Percentiles rank a stretch among this genome's conserved stretches.
Evolutionary conservation across 1,284 basidiomycete species (phyloP).

Genomic region (Neolentinus lepideus): DNA sequence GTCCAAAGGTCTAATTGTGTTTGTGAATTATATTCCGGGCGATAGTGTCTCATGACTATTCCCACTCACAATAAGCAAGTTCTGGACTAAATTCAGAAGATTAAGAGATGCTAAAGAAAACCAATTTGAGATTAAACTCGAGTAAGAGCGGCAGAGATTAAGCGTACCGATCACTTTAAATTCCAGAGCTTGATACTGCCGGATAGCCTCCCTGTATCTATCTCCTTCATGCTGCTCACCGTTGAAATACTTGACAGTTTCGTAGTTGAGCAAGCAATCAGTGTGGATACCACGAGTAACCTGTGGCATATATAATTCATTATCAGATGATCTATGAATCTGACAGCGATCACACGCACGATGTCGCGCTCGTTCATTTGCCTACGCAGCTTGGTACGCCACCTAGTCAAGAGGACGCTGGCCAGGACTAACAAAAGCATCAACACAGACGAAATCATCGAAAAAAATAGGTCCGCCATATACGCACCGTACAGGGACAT

Average conservation of each 20-base stretch:
- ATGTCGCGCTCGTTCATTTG: conserved; percentile 76
- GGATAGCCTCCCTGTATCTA: conserved; percentile 67
- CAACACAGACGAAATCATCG: conserved; percentile 8
- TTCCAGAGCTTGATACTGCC: conserved; percentile 72
- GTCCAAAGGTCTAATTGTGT: conserved; percentile 50
- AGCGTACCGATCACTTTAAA: conserved; percentile 64
- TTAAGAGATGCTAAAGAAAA: conserved; percentile 53
- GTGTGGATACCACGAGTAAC: conserved; percentile 74
- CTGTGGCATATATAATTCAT: conserved; percentile 20
- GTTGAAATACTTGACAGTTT: conserved; percentile 81
- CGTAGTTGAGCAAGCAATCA: conserved; percentile 76
- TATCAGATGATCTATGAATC: conserved; percentile 2
- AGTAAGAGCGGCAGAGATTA: background rate
- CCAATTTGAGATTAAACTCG: background rate
- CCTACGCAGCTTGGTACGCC: conserved; percentile 65
- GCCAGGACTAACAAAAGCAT: conserved; percentile 39
- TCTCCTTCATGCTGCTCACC: conserved; percentile 76
- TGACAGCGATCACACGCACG: conserved; percentile 26
- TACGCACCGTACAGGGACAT: conserved; percentile 68
- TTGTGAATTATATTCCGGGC: conserved; percentile 3
- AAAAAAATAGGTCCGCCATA: background rate
- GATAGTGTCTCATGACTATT: background rate
- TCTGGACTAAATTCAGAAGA: conserved; percentile 70
- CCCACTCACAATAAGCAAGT: conserved; percentile 63
- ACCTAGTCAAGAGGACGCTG: conserved; percentile 61